Percentiles rank a stretch among this genome's conserved stretches.
These are phyloP conservation scores for Globisporangium acanthophoron DNA, from an alignment of 352 stramenopile genomes.

Conservation along the genomic window DNA sequence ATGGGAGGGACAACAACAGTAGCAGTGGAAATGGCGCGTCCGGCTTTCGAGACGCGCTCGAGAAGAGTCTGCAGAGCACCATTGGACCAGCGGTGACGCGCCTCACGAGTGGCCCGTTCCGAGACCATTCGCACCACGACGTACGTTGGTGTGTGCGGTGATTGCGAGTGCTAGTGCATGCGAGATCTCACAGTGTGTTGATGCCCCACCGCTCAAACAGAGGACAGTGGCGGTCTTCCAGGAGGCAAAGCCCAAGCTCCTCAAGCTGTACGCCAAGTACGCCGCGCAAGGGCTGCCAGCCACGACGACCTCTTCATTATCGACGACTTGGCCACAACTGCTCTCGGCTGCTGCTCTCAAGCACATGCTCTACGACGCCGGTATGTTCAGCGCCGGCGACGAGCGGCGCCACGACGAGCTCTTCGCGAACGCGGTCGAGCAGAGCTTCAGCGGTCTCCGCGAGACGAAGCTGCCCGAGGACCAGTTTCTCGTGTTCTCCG, in stretches of 20 bases:
- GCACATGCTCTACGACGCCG: slow-evolving; percentile 70
- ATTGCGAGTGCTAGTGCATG: not conserved
- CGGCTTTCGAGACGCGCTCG: slow-evolving; percentile 23
- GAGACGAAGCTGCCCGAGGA: slow-evolving; percentile 29
- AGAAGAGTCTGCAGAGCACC: slow-evolving; percentile 34
- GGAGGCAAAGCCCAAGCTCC: slow-evolving; percentile 66
- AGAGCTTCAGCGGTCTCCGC: slow-evolving; percentile 53
- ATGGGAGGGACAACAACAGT: slow-evolving; percentile 12
- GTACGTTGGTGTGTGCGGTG: slow-evolving; percentile 19
- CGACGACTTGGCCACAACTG: slow-evolving; percentile 43
- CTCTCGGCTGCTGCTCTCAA: slow-evolving; percentile 40
- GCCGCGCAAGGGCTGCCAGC: slow-evolving; percentile 17
- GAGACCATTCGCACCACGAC: slow-evolving; percentile 71
- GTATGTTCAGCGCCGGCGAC: slow-evolving; percentile 70
- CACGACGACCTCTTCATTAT: not conserved
- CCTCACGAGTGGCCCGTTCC: slow-evolving; percentile 63
- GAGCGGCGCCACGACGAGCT: slow-evolving; percentile 41
- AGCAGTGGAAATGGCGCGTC: not conserved
- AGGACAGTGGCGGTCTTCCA: slow-evolving; percentile 64
- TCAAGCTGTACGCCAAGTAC: slow-evolving; percentile 70
- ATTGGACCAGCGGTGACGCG: slow-evolving; percentile 46
- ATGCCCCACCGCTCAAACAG: slow-evolving; percentile 15
- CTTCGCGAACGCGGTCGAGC: slow-evolving; percentile 50
- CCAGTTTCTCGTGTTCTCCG: slow-evolving; percentile 57
- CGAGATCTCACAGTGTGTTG: not conserved